Base-by-base conservation (phyloP, 83 land plant species). In the Thuja plicata region DNA sequence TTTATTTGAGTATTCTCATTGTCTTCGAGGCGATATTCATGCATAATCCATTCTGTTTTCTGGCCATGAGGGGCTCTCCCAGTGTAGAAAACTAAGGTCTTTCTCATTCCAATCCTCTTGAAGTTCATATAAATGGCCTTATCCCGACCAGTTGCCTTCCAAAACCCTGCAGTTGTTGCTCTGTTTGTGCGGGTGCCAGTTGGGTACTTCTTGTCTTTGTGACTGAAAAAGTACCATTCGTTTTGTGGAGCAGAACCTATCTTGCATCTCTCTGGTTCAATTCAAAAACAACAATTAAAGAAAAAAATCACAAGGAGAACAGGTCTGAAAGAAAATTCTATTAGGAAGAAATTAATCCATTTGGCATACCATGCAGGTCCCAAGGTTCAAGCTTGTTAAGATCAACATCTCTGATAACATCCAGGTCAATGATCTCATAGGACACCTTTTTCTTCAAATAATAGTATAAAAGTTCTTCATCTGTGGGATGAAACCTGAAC, bases 21-120 rank as follows among this genome's bases (percentile, higher is more conserved):
- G 21, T 86, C 87, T 7, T 94, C 92, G 1, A 94, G 91, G 41
- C 96, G 91, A 80, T 95, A 96, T 88, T 96, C 97, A 82, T 96
- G 97, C 96, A 96, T 94, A 90, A 96, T 96, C 96, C 97, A 96
- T 46, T 96, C 97, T 43, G 96, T 96, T 89, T 94, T 96, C 85
- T 93, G 92, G 88, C 97, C 97, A 78, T 93, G 92, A 86, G 97
- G 97, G 6, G 97, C 97, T 60, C 97, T 80, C 10, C 97, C 97
- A 0, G 92, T 92, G 92, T 96, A 96, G 92, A 96, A 96, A 1
- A 96, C 97, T 10, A 96, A 92, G 37, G 97, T 96, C 88, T 96
- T 96, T 54, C 97, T 90, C 97, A 96, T 92, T 43, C 97, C 97
- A 41, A 96, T 96, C 57, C 93, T 90, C 94, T 91, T 94, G n/a